Evolutionary conservation across 1,139 yeast genomes (phyloP), one percentile per base, ranked within the genome.

Genomic region (Sugiyamaella japonica): DNA sequence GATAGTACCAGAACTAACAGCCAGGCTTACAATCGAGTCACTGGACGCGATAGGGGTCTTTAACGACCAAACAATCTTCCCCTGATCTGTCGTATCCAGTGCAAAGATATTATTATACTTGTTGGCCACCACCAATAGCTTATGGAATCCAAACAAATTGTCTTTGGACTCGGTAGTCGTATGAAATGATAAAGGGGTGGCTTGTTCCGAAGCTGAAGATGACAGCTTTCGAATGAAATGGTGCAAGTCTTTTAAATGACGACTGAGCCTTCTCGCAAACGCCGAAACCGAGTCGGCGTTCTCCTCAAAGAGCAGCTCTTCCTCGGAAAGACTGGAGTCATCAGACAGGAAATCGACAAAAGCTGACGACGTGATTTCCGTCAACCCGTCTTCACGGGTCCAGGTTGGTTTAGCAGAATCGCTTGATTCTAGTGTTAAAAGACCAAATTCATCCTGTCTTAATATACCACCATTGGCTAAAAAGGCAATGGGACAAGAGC

Each of bases 141-240:
- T 82, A 23, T 73, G 66, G 56, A 80, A 75, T 0, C 86, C 86
- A 70, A 82, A 82, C 20, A 70, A 64, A 40, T 67, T 69, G 63
- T 62, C 47, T 12, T 56, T 41, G 10, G 52, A 48, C 2, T 42
- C 50, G 64, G 43, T 41, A 43, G 45, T 56, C n/a, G 56, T 55
- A 34, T 45, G 49, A 23, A 42, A 7, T 9, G 42, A 31, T 7
- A 53, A 49, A 25, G 50, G 48, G 5, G 50, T 54, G 15, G 15
- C 13, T 12, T 10, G 5, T 15, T 53, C 55, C 1, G 42, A 39
- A 16, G 37, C 17, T 20, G 16, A 16, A 17, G 32, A 13, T 44
- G 39, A 4, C 37, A 16, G 10, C 31, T 23, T 23, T 8, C 23
- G 28, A 57, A 44, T 41, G 46, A 54, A 23, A 39, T 55, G 51